These are phyloP conservation scores for Talaromyces trachyspermus DNA, from an alignment of 495 filamentous ascomycete genomes.

Conservation along the genomic window DNA sequence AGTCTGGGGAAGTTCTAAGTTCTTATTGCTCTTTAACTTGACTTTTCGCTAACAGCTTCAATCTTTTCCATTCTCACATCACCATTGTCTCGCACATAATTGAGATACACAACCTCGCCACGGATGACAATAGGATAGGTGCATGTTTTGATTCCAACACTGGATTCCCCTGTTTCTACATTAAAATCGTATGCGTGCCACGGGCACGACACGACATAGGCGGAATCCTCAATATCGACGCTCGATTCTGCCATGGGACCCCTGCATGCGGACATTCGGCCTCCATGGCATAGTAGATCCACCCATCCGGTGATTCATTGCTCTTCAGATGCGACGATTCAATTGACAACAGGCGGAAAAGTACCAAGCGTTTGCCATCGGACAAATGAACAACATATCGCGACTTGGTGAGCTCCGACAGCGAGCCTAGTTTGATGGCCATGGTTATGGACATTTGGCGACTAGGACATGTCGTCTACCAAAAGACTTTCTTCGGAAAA, in stretches of 20 bases:
- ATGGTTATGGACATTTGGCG: conserved; percentile 12
- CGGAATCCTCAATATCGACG: conserved; percentile 47
- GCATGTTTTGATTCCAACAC: conserved; percentile 45
- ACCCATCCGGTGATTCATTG: conserved; percentile 32
- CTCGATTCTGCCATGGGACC: conserved; percentile 44
- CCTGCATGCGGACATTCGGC: conserved; percentile 47
- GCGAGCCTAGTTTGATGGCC: conserved; percentile 28
- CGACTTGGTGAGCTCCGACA: conserved; percentile 32
- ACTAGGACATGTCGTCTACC: background rate
- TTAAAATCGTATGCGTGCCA: conserved; percentile 54
- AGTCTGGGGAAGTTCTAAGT: conserved; percentile 7
- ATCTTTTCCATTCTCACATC: conserved; percentile 26
- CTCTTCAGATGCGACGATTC: conserved; percentile 22
- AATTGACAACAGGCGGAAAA: conserved; percentile 43
- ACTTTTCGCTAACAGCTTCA: conserved; percentile 45
- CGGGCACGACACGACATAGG: conserved; percentile 46
- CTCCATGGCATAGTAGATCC: conserved; percentile 48
- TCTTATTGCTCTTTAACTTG: conserved; percentile 36
- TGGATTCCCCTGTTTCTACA: conserved; percentile 48
- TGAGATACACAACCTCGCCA: conserved; percentile 27
- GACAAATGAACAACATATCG: conserved; percentile 44
- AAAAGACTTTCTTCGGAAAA: too few relatives aligned
- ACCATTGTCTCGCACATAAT: conserved; percentile 17
- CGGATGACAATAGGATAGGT: conserved; percentile 41
- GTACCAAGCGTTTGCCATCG: conserved; percentile 42